Percentiles rank a stretch among this genome's conserved stretches.
These are phyloP conservation scores for Colletotrichum sp. DNA, from an alignment of 2,329 filamentous ascomycete species.

Conservation along the genomic window DNA sequence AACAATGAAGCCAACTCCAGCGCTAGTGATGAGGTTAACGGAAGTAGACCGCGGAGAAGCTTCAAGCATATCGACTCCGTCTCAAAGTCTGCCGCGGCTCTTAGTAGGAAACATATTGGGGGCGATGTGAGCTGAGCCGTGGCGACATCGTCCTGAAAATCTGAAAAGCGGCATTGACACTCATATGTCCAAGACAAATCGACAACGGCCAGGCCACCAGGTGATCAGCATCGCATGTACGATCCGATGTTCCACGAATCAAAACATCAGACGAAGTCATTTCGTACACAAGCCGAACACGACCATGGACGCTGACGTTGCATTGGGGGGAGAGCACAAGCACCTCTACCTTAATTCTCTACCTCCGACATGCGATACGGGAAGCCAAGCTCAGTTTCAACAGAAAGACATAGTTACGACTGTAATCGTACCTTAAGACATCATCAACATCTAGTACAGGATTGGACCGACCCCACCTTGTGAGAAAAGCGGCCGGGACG, in stretches of 20 bases:
- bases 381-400: not conserved
- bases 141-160: not conserved
- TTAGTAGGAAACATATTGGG: not conserved
- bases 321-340: not conserved
- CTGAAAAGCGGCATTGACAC: not conserved
- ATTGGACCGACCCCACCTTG: not conserved
- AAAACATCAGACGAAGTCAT: not conserved
- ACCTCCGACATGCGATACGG: not conserved
- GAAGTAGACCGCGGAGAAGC: not conserved
- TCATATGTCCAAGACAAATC: constrained; percentile 1
- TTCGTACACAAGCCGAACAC: not conserved
- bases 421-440: not conserved
- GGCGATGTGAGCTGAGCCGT: not conserved
- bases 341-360: not conserved
- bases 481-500: not conserved
- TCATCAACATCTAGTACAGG: not conserved
- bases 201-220: not conserved
- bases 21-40: not conserved
- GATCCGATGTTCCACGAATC: not conserved
- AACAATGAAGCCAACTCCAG: not conserved
- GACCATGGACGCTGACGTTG: not conserved
- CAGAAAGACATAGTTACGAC: not conserved
- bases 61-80: not conserved
- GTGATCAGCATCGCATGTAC: not conserved
- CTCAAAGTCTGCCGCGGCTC: not conserved